These are phyloP conservation scores for Karstenula rhodostoma DNA, from an alignment of 2,329 filamentous ascomycete species.

Conservation along the genomic window DNA sequence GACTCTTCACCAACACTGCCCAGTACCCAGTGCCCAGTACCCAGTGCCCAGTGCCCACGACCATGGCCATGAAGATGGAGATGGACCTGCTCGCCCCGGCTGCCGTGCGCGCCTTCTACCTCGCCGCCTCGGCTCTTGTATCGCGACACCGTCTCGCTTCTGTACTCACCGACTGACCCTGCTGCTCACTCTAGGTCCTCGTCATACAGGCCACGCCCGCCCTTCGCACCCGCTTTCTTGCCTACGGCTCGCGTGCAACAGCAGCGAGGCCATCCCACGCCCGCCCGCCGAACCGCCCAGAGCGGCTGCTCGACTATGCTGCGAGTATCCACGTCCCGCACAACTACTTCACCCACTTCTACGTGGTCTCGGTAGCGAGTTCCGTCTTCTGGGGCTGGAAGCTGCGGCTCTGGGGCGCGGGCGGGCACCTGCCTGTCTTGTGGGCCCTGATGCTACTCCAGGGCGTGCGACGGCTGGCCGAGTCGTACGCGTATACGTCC, in stretches of 20 bases:
- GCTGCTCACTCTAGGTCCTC: conserved; percentile 55
- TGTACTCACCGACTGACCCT: conserved; percentile 33
- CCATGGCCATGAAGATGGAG: neutral
- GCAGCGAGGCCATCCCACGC: conserved; percentile 16
- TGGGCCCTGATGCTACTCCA: conserved; percentile 81
- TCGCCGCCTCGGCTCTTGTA: conserved; percentile 51
- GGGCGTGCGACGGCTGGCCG: conserved; percentile 76
- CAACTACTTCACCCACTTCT: conserved; percentile 89
- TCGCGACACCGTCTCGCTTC: conserved; percentile 39
- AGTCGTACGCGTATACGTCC: conserved; percentile 73
- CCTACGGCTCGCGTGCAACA: conserved; percentile 65
- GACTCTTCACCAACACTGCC: neutral
- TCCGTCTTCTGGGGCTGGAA: conserved; percentile 79
- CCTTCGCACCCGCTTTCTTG: conserved; percentile 64
- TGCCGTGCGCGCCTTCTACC: conserved; percentile 46
- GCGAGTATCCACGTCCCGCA: conserved; percentile 76
- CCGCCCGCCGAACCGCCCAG: conserved; percentile 17
- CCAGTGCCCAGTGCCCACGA: no score
- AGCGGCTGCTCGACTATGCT: conserved; percentile 57
- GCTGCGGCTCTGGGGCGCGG: conserved; percentile 54
- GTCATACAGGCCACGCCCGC: conserved; percentile 60
- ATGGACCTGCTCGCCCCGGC: conserved; percentile 12
- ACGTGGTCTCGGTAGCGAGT: conserved; percentile 72
- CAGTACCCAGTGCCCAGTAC: no score
- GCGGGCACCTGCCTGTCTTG: conserved; percentile 68